Evolutionary conservation across 2,329 filamentous ascomycete species (phyloP).

Genomic region (Xylariaceae sp.): DNA sequence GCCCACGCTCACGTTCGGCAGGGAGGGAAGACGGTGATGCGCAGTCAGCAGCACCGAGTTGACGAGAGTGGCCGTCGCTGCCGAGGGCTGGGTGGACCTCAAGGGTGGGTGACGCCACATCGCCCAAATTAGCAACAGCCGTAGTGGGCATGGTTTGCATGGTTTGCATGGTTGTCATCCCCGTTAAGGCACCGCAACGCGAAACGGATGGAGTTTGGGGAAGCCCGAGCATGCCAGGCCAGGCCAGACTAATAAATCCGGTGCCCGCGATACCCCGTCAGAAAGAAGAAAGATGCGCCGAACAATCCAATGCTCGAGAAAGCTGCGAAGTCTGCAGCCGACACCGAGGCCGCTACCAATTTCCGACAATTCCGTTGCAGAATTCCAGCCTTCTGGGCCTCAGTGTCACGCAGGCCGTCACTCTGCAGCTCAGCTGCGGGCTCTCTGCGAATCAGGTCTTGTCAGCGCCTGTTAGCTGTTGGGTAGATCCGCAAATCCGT

Average conservation of each 20-base stretch:
- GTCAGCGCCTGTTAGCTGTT: constrained; percentile 5
- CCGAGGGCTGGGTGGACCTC: constrained; percentile 22
- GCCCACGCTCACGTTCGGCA: constrained; percentile 8
- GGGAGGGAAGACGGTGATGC: constrained; percentile 11
- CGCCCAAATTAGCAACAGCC: constrained; percentile 20
- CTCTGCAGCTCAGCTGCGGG: constrained; percentile 13
- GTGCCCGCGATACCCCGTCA: no score
- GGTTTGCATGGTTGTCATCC: no score
- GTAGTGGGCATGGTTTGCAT: no score
- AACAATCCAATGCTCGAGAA: no score
- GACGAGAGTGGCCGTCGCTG: constrained; percentile 22
- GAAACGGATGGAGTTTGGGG: no score
- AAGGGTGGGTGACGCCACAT: constrained; percentile 20
- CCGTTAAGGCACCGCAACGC: no score
- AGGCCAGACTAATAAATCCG: no score
- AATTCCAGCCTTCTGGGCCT: constrained; percentile 1
- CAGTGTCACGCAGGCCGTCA: constrained; percentile 1
- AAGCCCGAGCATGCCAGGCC: no score
- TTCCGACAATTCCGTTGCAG: neutral
- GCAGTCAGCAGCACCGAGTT: constrained; percentile 19
- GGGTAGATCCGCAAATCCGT: constrained; percentile 5
- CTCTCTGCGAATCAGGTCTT: constrained; percentile 1
- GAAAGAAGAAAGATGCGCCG: no score
- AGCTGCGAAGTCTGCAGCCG: no score
- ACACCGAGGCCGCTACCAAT: no score